Evolutionary conservation across 2,329 filamentous ascomycete species (phyloP).

Genomic region (Epichloe aotearoae): DNA sequence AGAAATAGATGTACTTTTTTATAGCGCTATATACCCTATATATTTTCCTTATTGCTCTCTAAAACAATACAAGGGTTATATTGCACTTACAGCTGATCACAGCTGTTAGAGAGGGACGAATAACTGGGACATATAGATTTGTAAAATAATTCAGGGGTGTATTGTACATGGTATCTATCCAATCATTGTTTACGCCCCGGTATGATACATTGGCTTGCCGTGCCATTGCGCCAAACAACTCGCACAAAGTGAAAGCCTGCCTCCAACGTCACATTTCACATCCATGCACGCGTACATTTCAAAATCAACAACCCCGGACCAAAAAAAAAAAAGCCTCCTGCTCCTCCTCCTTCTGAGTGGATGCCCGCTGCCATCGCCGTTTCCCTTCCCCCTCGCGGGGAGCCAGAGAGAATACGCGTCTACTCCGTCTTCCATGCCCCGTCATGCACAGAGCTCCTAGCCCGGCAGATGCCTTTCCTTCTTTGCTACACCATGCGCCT

Average conservation of each 20-base stretch:
- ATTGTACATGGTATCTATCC: not conserved
- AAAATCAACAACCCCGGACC: too few relatives aligned
- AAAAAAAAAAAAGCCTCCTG: not conserved
- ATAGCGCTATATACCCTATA: too few relatives aligned
- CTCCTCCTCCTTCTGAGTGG: not conserved
- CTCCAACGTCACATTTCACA: not conserved
- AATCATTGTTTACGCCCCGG: not conserved
- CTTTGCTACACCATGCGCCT: not conserved
- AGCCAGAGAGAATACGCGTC: not conserved
- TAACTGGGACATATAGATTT: too few relatives aligned
- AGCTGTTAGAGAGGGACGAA: too few relatives aligned
- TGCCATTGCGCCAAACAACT: not conserved
- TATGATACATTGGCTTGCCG: not conserved
- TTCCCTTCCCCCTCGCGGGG: not conserved
- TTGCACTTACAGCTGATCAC: too few relatives aligned
- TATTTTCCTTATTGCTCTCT: too few relatives aligned
- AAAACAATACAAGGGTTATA: too few relatives aligned
- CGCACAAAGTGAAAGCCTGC: not conserved
- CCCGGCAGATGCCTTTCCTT: not conserved
- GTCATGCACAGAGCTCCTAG: not conserved
- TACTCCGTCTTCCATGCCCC: slow-evolving; percentile 1
- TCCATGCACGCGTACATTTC: not conserved
- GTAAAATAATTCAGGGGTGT: too few relatives aligned
- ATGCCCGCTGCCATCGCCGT: not conserved
- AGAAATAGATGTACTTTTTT: too few relatives aligned